phyloP scores from a whole-genome alignment of 2,329 filamentous ascomycete species.

The Calonectria crousiana region DNA sequence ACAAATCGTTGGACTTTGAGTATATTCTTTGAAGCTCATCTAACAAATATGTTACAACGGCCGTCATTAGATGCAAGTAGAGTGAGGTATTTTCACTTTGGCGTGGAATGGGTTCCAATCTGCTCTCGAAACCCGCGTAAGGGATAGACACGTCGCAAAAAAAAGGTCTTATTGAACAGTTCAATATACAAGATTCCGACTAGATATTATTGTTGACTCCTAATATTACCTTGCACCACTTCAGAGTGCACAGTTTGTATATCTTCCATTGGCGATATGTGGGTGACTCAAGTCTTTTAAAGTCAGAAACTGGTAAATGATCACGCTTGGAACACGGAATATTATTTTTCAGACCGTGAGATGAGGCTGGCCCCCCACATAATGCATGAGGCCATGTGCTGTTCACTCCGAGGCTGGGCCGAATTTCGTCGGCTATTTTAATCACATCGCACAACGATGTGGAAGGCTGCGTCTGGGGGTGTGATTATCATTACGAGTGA shows the following conservation, averaged over 20 bases:
- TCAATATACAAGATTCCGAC: too few species aligned
- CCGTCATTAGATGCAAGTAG: background rate
- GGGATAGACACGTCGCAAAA: too few species aligned
- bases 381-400: background rate
- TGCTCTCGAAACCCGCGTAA: too few species aligned
- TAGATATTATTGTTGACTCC: too few species aligned
- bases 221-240: too few species aligned
- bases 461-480: background rate
- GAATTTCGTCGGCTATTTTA: background rate
- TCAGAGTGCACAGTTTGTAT: background rate
- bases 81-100: background rate
- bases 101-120: background rate
- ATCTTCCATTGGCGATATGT: background rate
- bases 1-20: conserved; percentile 11
- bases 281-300: background rate
- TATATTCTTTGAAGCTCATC: background rate
- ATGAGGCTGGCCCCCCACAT: background rate
- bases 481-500: background rate
- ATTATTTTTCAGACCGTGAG: background rate
- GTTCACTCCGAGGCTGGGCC: background rate
- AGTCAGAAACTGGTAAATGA: background rate
- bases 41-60: background rate
- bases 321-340: background rate
- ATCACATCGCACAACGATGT: background rate
- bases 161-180: too few species aligned